Conservation (phyloP, 2,329 filamentous ascomycete species). For the Talaromyces sp. region DNA sequence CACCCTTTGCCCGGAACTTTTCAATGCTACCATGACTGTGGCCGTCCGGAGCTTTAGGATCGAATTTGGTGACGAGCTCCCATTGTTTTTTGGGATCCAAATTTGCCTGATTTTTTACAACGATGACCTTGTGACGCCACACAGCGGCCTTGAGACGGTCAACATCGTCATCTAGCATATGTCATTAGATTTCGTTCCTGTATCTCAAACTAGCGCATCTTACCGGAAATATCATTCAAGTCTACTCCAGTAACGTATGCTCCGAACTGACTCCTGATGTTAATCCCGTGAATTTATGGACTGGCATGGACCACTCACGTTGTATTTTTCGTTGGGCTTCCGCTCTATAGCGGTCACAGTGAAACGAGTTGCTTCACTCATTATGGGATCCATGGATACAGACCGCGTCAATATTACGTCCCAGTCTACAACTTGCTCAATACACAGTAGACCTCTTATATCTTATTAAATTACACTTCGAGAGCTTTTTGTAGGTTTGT, state of each 20-base stretch:
- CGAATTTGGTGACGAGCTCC: slow-evolving; percentile 13
- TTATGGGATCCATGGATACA: not conserved
- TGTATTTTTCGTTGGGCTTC: slow-evolving; percentile 11
- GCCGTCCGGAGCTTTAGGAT: slow-evolving; percentile 15
- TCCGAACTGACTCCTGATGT: slow-evolving; percentile 11
- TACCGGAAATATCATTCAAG: slow-evolving; percentile 17
- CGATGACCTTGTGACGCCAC: slow-evolving; percentile 16
- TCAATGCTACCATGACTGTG: slow-evolving; percentile 17
- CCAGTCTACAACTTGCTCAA: not conserved
- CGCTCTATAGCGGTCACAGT: not conserved
- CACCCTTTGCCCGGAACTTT: slow-evolving; percentile 15
- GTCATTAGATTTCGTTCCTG: not conserved
- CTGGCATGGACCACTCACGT: not conserved
- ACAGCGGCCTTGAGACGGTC: slow-evolving; percentile 17
- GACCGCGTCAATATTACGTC: not conserved
- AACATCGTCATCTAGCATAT: slow-evolving; percentile 12
- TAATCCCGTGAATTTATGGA: not conserved
- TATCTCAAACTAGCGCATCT: not conserved
- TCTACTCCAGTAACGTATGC: slow-evolving; percentile 14
- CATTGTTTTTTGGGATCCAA: slow-evolving; percentile 17
- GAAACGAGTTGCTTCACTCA: slow-evolving; percentile 12
- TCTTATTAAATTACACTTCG: not conserved
- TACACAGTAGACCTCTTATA: not conserved
- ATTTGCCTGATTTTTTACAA: slow-evolving; percentile 13
- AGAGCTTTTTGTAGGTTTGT: not conserved